These are phyloP conservation scores for Fonsecaea multimorphosa DNA, from an alignment of 2,329 filamentous ascomycete genomes.

Conservation along the genomic window DNA sequence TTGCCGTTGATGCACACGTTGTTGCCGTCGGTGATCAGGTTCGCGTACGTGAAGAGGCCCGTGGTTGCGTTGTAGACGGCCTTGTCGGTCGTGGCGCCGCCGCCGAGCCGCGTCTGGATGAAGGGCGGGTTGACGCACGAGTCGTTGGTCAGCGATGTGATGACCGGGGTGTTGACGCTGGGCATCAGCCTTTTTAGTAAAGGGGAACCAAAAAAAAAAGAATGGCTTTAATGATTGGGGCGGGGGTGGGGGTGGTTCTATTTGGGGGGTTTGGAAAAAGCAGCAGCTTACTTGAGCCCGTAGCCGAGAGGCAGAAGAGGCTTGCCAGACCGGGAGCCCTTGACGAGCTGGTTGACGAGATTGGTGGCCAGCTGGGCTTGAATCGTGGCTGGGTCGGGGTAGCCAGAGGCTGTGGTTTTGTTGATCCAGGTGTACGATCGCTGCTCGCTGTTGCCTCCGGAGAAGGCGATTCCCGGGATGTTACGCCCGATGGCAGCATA, in stretches of 20 bases:
- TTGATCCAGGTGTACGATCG: constrained; percentile 55
- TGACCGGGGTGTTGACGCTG: constrained; percentile 57
- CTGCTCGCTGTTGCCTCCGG: constrained; percentile 52
- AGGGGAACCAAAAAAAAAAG: too few species aligned
- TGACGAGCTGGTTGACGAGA: constrained; percentile 54
- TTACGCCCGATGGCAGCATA: constrained; percentile 58
- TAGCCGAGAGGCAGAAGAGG: constrained; percentile 56
- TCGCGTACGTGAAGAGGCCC: constrained; percentile 53
- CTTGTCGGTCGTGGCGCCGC: constrained; percentile 56
- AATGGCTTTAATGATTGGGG: background rate
- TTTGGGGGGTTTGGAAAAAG: too few species aligned
- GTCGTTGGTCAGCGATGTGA: constrained; percentile 49
- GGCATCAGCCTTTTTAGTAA: background rate
- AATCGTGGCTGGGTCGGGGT: constrained; percentile 52
- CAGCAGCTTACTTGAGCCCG: constrained; percentile 47
- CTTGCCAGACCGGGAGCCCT: constrained; percentile 44
- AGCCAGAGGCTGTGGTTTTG: constrained; percentile 42
- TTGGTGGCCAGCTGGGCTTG: constrained; percentile 52
- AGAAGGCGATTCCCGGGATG: constrained; percentile 59
- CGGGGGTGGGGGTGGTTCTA: too few species aligned
- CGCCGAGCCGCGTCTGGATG: constrained; percentile 57
- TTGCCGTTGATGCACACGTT: constrained; percentile 61
- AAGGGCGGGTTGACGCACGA: constrained; percentile 52
- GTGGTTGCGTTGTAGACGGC: constrained; percentile 54
- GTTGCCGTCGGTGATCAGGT: constrained; percentile 50